Base-by-base conservation (phyloP, 2,329 filamentous ascomycete species). In the Byssochlamys sp. region DNA sequence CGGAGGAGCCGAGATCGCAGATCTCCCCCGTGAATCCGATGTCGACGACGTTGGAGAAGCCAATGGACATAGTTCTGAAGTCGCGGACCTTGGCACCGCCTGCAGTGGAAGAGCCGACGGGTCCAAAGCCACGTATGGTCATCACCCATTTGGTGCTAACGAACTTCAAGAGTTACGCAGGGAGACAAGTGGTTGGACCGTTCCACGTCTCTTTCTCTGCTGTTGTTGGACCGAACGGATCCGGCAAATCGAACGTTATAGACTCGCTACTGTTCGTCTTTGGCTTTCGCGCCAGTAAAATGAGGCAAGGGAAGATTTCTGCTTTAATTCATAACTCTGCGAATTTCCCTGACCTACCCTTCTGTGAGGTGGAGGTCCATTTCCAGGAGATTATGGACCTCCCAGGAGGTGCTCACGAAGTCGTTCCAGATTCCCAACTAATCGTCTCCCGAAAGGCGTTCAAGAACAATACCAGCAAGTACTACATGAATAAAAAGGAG, bases 81-180 rank as follows among this genome's bases (percentile, higher is more conserved):
- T 90, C 91, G 53, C 86, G 91, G 59, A 88, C 87, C 33, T 78
- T 87, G 67, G 80, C 84, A 1, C 78, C 85, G 27, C 75, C 80
- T 4, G 81, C 83, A 0, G 75, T 84, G n/a, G 83, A 89, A 50
- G 89, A 95, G 70, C 84, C 90, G 27, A 83, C 82, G 0, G 85
- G 82, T 0, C 89, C 91, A 1, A 95, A 91, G 71, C 80, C 90
- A 55, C 88, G 94, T 55, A 91, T 94, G 62, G 92, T 97, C 56
- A 92, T 99, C 63, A 94, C 90, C 19, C 90, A 96, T 70, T 80
- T 99, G 53, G 86, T 95, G 59, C 81, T 99, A 65, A 95, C 84
- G 63, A 99, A 99, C 74, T 99, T 99, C 84, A 99, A 99, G 78
- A 97, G 92, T 77, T 99, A 99, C 71, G 94, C 94, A 14, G 94